Evolutionary conservation across 83 land plant species (phyloP).

Genomic region (Diphasiastrum complanatum): DNA sequence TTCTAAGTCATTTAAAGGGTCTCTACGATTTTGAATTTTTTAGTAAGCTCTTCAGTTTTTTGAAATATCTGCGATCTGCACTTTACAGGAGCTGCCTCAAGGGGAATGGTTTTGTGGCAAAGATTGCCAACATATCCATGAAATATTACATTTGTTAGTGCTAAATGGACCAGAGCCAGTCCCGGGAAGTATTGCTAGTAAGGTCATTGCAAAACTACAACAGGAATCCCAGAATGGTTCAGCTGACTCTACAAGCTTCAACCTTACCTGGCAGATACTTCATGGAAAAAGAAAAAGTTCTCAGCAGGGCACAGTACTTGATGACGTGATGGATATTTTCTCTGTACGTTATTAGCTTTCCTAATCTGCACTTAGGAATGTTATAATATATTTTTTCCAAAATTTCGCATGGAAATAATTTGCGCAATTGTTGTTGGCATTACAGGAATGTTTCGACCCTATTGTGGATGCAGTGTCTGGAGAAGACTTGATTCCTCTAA

Average conservation of each 20-base stretch:
- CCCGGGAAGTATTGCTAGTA: conserved; percentile 31
- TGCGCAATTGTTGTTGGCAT: neutral
- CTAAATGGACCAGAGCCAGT: conserved; percentile 46
- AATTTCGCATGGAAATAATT: neutral
- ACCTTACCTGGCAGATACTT: conserved; percentile 77
- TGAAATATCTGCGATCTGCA: neutral
- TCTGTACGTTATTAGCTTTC: conserved; percentile 42
- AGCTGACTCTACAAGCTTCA: conserved; percentile 8
- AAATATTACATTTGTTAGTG: conserved; percentile 45
- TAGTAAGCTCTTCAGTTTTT: too few relatives aligned
- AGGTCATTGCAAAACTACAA: conserved; percentile 33
- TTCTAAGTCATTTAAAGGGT: neutral
- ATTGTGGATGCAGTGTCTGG: conserved; percentile 59
- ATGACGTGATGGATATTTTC: conserved; percentile 68
- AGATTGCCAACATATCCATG: conserved; percentile 60
- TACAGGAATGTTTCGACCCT: conserved; percentile 83
- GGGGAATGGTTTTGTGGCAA: conserved; percentile 86
- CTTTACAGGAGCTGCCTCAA: conserved; percentile 66
- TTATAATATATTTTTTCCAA: neutral
- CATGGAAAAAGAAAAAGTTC: conserved; percentile 58
- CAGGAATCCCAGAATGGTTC: conserved; percentile 18
- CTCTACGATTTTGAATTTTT: too few relatives aligned
- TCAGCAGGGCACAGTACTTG: conserved; percentile 49
- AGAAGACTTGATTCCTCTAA: conserved; percentile 73
- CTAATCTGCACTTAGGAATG: neutral